Evolutionary conservation across 768 basidiomycete genomes (phyloP).

Genomic region (Rubroboletus pulcherrimus): DNA sequence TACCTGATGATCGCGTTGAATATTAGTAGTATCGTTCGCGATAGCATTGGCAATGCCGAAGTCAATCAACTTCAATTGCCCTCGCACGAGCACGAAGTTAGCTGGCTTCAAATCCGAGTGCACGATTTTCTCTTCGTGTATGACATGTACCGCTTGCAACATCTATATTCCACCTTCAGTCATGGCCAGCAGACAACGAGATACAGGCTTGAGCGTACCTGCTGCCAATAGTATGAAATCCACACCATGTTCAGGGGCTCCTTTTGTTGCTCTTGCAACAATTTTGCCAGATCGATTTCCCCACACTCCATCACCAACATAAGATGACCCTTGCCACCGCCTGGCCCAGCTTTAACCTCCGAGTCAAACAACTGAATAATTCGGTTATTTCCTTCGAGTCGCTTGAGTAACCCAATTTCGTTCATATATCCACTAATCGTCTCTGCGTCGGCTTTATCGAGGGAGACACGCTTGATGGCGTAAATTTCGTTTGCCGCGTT

Average conservation of each 20-base stretch:
- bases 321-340: conserved; percentile 69
- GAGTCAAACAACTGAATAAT: conserved; percentile 92
- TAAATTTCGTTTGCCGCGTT: conserved; percentile 72
- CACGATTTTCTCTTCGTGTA: conserved; percentile 97
- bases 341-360: conserved; percentile 66
- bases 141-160: conserved; percentile 97
- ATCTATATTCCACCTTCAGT: conserved; percentile 52
- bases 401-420: conserved; percentile 88
- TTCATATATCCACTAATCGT: conserved; percentile 93
- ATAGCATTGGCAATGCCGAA: conserved; percentile 99
- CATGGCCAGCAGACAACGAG: neutral
- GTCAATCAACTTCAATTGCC: conserved; percentile 95
- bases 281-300: conserved; percentile 83
- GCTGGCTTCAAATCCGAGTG: conserved; percentile 98
- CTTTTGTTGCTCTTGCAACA: conserved; percentile 81
- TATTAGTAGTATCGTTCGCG: conserved; percentile 97
- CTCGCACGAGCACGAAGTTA: conserved; percentile 95
- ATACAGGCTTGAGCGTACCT: conserved; percentile 49
- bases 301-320: conserved; percentile 96
- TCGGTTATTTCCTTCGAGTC: conserved; percentile 89
- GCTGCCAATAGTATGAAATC: conserved; percentile 95
- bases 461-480: conserved; percentile 88
- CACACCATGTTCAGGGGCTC: conserved; percentile 89
- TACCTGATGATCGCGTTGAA: conserved; percentile 93
- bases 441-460: conserved; percentile 86